Base-by-base conservation (phyloP, 129 eudicot genomes). In the Flaveria bidentis region DNA sequence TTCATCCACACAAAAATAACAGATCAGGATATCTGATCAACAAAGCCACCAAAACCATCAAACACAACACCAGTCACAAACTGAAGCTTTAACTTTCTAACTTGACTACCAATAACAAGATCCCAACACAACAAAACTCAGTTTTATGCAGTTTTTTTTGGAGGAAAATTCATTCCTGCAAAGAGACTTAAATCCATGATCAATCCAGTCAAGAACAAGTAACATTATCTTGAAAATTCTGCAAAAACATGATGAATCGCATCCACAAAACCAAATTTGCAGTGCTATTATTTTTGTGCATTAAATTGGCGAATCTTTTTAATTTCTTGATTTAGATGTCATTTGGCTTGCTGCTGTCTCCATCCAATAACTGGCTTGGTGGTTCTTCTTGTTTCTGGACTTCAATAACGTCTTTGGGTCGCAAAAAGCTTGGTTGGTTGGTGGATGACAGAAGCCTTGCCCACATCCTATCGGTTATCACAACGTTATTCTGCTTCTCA, bases 401-500 rank as follows among this genome's bases (percentile, higher is more conserved):
- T 71, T 72, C 86, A 72, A 28, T 69, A 25, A 74, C 46, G 0
- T 78, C 91, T 83, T 87, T 87, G 20, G 96, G 73, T 51, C 82
- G 5, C 82, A 89, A 25, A 76, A 89, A 89, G 76, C 96, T 89
- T 7, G 91, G 95, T 82, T 84, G 91, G 76, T 83, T 89, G 18
- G 91, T 89, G 41, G 91, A 89, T 26, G 95, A 87, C 56, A 87
- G 91, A 63, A 89, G 91, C 80, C 91, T 77, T 6, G 96, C 91
- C 91, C 91, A 89, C 96, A 89, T 89, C 81, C 96, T 87, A 79
- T 89, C 96, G 0, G 91, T 89, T 72, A 87, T 89, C 77, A 89
- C 91, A 44, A 89, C 96, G 60, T 58, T 81, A 55, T 89, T 89
- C 80, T 87, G 91, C 73, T 60, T 67, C 86, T 87, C 96, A 1